Conservation (phyloP, 202 grass and related monocot species). For the Sporobolus alterniflorus region DNA sequence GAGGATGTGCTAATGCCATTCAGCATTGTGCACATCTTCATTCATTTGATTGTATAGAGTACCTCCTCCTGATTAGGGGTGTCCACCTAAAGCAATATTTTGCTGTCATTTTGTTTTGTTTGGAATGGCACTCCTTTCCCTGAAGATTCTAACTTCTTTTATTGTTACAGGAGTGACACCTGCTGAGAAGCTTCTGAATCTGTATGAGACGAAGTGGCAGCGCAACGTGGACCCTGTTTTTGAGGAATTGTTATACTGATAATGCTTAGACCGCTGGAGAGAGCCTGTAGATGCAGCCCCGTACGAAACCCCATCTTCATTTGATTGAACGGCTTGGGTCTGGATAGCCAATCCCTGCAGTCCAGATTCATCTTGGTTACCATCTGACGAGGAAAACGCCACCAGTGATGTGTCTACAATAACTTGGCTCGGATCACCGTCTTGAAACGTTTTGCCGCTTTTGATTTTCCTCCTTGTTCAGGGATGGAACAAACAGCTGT, state of each 20-base stretch:
- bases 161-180: constrained; percentile 71
- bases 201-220: constrained; percentile 87
- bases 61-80: neutral
- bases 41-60: neutral
- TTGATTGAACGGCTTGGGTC: neutral
- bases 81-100: neutral
- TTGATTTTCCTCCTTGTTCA: neutral
- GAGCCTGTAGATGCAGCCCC: constrained; percentile 18
- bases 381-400: neutral
- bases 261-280: neutral
- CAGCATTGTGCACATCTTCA: neutral
- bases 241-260: constrained; percentile 78
- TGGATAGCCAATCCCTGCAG: no score
- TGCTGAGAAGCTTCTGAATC: constrained; percentile 81
- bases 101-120: neutral
- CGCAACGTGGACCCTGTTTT: constrained; percentile 78
- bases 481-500: constrained; percentile 52
- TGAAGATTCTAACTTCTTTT: neutral
- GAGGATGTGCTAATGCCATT: no score
- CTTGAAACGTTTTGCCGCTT: neutral
- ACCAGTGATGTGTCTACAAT: neutral
- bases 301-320: constrained; percentile 4
- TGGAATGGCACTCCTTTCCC: neutral
- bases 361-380: neutral
- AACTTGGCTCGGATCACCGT: constrained; percentile 3